phyloP scores from a whole-genome alignment of 768 basidiomycete genomes.

The Suillus tomentosus region DNA sequence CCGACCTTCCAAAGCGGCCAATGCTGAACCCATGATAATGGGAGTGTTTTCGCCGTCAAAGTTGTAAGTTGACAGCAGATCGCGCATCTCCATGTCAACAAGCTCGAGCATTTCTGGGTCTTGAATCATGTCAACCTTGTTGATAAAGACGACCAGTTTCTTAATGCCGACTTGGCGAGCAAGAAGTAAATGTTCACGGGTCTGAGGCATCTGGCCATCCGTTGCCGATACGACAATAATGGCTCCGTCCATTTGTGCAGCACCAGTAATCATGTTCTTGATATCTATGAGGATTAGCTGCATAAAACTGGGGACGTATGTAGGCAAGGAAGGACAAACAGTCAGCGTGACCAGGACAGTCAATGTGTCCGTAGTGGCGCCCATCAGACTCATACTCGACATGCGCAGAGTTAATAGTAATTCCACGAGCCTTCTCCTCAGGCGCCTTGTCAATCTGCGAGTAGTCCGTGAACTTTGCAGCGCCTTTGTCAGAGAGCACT shows the following conservation, averaged over 20 bases:
- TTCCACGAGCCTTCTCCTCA: conserved; percentile 98
- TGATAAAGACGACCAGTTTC: conserved; percentile 97
- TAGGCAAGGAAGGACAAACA: conserved; percentile 50
- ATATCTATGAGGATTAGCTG: conserved; percentile 56
- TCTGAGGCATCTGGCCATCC: conserved; percentile 99
- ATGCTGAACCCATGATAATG: conserved; percentile 96
- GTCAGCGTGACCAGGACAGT: conserved; percentile 96
- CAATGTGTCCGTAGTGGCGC: conserved; percentile 97
- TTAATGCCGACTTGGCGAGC: conserved; percentile 98
- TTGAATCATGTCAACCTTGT: conserved; percentile 96
- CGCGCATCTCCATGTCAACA: conserved; percentile 99
- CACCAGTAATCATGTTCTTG: conserved; percentile 99
- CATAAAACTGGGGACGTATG: conserved; percentile 14
- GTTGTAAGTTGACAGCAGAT: conserved; percentile 87
- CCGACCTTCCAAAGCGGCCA: conserved; percentile 90
- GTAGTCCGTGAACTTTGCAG: conserved; percentile 91
- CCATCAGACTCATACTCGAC: conserved; percentile 94
- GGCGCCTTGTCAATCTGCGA: conserved; percentile 98
- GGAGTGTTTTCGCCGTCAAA: conserved; percentile 98
- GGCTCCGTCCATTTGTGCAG: conserved; percentile 96
- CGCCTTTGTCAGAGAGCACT: conserved; percentile 76
- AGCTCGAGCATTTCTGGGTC: conserved; percentile 99
- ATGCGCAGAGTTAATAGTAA: conserved; percentile 98
- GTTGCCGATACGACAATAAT: conserved; percentile 98
- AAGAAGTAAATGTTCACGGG: conserved; percentile 95